These are phyloP conservation scores for Clarireedia paspali DNA, from an alignment of 2,329 filamentous ascomycete genomes.

Conservation along the genomic window DNA sequence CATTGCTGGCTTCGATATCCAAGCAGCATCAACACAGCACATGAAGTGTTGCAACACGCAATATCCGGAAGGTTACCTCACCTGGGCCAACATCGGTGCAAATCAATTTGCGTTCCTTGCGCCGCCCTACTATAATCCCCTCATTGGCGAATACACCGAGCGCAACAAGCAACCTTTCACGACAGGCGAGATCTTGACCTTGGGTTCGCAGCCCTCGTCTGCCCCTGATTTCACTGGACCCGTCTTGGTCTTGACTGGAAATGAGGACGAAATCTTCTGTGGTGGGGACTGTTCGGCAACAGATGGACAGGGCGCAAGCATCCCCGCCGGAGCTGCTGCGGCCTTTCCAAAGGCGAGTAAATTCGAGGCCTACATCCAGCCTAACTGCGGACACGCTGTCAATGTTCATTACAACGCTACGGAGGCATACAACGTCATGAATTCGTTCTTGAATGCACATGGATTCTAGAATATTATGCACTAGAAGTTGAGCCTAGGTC, in stretches of 20 bases:
- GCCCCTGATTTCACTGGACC: background rate
- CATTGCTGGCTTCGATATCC: background rate
- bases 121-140: background rate
- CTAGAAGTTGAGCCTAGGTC: too few species aligned
- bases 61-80: conserved; percentile 1
- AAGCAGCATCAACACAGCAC: background rate
- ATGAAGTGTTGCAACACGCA: background rate
- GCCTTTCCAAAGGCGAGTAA: background rate
- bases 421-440: conserved; percentile 5
- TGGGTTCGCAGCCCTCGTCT: background rate
- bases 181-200: background rate
- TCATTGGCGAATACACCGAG: background rate
- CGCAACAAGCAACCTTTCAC: background rate
- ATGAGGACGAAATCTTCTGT: conserved; percentile 2
- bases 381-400: background rate
- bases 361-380: background rate
- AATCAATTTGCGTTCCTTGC: conserved; percentile 5
- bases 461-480: background rate
- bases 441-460: background rate
- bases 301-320: background rate
- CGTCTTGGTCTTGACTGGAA: background rate
- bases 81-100: background rate
- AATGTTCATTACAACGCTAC: conserved; percentile 2
- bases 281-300: background rate
- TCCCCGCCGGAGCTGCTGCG: background rate